Evolutionary conservation across 441 rosid genomes (phyloP), one percentile per base, ranked within the genome.

Genomic region (Heliophila coronopifolia): DNA sequence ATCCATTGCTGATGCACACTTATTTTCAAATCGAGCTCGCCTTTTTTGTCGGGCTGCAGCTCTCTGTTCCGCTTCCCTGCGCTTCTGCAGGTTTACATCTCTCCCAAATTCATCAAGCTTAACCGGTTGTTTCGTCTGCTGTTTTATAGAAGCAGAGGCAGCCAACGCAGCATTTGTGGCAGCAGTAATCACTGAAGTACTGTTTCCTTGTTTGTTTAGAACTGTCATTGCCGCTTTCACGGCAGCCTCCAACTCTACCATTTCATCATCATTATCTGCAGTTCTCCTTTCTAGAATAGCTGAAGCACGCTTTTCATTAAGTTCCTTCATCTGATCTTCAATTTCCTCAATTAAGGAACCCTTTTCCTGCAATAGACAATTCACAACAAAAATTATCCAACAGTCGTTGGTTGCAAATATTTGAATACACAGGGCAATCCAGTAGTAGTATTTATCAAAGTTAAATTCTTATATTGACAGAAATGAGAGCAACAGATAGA

Each of bases 51-150:
- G 84, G 11, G 85, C 85, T 64, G 75, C 78, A 66, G 94, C 86
- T 65, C 95, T 81, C 17, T 79, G 81, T 65, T 61, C 79, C 63
- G 63, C 65, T 49, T 81, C 92, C 84, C 80, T 75, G 36, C 82
- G 85, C 67, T 86, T 86, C 82, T 90, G 89, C 51, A 71, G 72
- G 62, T 86, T 90, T 51, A 66, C 40, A 51, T 90, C 97, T 65
- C 97, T 77, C 65, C 97, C 97, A 67, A 81, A 77, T 73, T 86
- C 94, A 78, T 90, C 97, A 61, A 83, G 66, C 76, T 86, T 67
- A 38, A 73, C 81, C 1, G 82, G 81, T 31, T 78, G 69, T 66
- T 72, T 69, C 5, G 38, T 46, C 72, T 80, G 73, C 61, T 73
- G 82, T 61, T 76, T 81, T 54, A 74, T 33, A 38, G 94, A 67